phyloP scores from a whole-genome alignment of 805 yeast genomes.

The Cyberlindnera samutprakarnensis region DNA sequence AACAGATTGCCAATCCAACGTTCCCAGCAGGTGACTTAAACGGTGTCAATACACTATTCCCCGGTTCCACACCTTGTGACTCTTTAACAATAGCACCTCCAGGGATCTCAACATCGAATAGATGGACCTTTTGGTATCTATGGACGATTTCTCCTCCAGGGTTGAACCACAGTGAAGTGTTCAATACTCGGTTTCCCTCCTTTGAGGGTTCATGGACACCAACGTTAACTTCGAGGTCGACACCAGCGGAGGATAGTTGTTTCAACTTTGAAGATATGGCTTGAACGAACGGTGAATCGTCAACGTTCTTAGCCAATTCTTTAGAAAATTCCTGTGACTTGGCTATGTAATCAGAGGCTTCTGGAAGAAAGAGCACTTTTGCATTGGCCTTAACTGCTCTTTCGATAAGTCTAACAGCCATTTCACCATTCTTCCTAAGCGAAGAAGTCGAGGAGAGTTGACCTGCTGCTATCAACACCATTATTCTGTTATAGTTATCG shows the following conservation, averaged over 20 bases:
- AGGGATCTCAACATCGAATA: slow-evolving; percentile 77
- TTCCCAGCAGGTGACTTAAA: slow-evolving; percentile 51
- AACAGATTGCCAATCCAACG: slow-evolving; percentile 72
- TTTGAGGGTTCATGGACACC: slow-evolving; percentile 82
- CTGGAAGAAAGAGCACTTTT: slow-evolving; percentile 77
- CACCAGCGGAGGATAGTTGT: slow-evolving; percentile 29
- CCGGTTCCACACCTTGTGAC: slow-evolving; percentile 76
- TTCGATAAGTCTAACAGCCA: slow-evolving; percentile 52
- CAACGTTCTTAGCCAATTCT: slow-evolving; percentile 43
- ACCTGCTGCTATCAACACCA: slow-evolving; percentile 72
- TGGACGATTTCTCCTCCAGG: slow-evolving; percentile 56
- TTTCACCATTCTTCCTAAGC: slow-evolving; percentile 48
- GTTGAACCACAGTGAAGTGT: slow-evolving; percentile 67
- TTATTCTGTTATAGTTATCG: too few relatives aligned
- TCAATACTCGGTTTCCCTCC: slow-evolving; percentile 43
- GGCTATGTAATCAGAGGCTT: slow-evolving; percentile 86
- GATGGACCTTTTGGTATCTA: slow-evolving; percentile 77
- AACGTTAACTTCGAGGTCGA: slow-evolving; percentile 55
- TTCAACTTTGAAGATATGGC: slow-evolving; percentile 38
- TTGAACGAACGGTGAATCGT: slow-evolving; percentile 34
- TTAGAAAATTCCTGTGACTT: slow-evolving; percentile 43
- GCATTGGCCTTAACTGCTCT: slow-evolving; percentile 57
- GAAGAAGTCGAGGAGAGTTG: slow-evolving; percentile 74
- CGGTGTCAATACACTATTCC: slow-evolving; percentile 44
- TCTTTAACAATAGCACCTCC: slow-evolving; percentile 64